Conservation (phyloP, 176 grass and related monocot genomes). For the Panicum miliaceum region DNA sequence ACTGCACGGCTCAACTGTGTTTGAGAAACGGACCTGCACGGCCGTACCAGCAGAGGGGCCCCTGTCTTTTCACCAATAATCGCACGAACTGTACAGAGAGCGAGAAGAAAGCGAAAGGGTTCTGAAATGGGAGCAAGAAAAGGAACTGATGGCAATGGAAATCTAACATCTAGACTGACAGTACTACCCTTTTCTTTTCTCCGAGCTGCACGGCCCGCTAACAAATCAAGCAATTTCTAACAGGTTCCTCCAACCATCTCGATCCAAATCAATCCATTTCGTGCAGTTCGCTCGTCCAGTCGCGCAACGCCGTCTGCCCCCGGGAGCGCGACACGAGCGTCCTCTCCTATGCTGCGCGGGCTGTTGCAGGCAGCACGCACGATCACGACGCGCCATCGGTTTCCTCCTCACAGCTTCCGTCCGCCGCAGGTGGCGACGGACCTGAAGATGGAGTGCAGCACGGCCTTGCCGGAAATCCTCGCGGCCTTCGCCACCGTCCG, state of each 20-base stretch:
- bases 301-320: not conserved
- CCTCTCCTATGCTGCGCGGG: not conserved
- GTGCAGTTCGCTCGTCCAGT: not conserved
- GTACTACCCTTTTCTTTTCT: not conserved
- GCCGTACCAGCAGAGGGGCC: not conserved
- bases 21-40: not conserved
- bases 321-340: not conserved
- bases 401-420: conserved; percentile 8
- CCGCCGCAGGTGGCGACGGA: conserved; percentile 10
- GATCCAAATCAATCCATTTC: not conserved
- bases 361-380: not conserved
- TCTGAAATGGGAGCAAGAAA: not conserved
- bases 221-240: not conserved
- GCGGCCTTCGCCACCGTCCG: not conserved
- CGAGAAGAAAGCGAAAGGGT: not conserved
- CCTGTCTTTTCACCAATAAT: not conserved
- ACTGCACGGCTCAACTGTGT: not conserved
- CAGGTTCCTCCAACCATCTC: not conserved
- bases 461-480: conserved; percentile 39
- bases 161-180: not conserved
- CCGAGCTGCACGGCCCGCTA: not conserved
- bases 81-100: not conserved
- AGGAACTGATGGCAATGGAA: conserved; percentile 13
- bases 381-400: not conserved
- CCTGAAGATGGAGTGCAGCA: conserved; percentile 31